phyloP scores from a whole-genome alignment of 139 green algal species.

The Picocystis salinarum region DNA sequence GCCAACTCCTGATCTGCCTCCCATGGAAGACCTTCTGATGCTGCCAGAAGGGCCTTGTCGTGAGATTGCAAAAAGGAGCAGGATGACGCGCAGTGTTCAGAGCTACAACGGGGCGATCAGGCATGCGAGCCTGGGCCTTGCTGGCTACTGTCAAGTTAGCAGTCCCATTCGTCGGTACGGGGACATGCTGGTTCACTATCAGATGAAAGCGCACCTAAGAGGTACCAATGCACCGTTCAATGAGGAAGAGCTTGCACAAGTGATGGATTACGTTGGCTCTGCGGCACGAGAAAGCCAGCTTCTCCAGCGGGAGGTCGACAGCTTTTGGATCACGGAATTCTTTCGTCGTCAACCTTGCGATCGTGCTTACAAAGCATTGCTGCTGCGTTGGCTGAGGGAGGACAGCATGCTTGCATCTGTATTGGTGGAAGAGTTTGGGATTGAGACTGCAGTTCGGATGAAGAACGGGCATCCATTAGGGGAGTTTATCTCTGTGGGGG shows the following conservation, averaged over 20 bases:
- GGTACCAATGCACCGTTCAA: conserved; percentile 3
- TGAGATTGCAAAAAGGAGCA: conserved; percentile 25
- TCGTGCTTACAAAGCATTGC: neutral
- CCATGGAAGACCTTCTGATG: conserved; percentile 13
- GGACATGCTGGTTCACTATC: conserved; percentile 60
- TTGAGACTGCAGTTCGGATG: neutral
- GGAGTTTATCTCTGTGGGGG: too few relatives aligned
- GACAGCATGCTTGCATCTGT: neutral
- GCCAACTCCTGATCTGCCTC: conserved; percentile 10
- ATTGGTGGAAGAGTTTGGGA: neutral
- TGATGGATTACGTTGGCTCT: neutral
- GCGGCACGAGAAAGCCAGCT: too few relatives aligned
- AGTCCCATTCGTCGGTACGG: conserved; percentile 53
- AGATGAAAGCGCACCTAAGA: conserved; percentile 37
- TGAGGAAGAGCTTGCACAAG: conserved; percentile 1
- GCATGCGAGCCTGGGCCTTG: conserved; percentile 47
- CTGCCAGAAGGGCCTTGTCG: conserved; percentile 42
- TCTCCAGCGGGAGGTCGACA: too few relatives aligned
- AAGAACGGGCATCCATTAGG: too few relatives aligned
- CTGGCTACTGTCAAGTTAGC: conserved; percentile 55
- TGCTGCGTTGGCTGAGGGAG: neutral
- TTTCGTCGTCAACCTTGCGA: too few relatives aligned
- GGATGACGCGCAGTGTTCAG: conserved; percentile 45
- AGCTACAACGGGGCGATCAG: conserved; percentile 6
- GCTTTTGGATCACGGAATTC: too few relatives aligned